A percentile compares a stretch with the other conserved stretches of the same genome.
These are phyloP conservation scores for Scheffersomyces titani DNA, from an alignment of 1,139 yeast genomes.

Conservation along the genomic window DNA sequence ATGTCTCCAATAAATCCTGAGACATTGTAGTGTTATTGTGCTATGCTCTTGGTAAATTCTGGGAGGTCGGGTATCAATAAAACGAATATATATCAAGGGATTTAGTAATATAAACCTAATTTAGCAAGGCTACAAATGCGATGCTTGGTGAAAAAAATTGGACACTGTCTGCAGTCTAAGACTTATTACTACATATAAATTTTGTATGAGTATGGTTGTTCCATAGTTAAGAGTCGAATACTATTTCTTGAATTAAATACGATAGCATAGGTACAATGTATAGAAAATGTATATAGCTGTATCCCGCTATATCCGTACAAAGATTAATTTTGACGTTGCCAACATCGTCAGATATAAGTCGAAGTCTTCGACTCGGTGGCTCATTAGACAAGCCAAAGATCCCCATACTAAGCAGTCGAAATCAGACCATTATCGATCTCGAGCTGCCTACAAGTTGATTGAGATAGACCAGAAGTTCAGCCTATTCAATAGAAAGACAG, in stretches of 20 bases:
- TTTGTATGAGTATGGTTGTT: not conserved
- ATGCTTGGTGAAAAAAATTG: not conserved
- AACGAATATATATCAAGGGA: not conserved
- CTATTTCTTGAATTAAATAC: not conserved
- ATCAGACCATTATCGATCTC: constrained; percentile 62
- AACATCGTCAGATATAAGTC: constrained; percentile 16
- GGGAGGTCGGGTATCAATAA: not conserved
- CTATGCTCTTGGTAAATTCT: not conserved
- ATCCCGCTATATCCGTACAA: not conserved
- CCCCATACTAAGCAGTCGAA: constrained; percentile 66
- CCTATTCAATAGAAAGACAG: constrained; percentile 49
- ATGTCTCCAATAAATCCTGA: constrained; percentile 18
- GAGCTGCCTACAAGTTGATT: constrained; percentile 87
- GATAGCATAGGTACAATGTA: not conserved
- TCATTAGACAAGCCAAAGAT: constrained; percentile 68
- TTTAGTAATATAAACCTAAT: too few species aligned
- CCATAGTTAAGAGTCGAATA: not conserved
- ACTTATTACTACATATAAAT: not conserved
- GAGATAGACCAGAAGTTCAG: constrained; percentile 67
- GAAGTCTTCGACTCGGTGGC: constrained; percentile 70
- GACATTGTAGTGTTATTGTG: constrained; percentile 12
- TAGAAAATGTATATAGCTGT: not conserved
- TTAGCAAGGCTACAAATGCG: not conserved
- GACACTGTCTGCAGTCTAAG: not conserved
- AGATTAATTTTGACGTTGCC: not conserved